Base-by-base conservation (phyloP, 495 filamentous ascomycete genomes). In the Aspergillus taichungensis region DNA sequence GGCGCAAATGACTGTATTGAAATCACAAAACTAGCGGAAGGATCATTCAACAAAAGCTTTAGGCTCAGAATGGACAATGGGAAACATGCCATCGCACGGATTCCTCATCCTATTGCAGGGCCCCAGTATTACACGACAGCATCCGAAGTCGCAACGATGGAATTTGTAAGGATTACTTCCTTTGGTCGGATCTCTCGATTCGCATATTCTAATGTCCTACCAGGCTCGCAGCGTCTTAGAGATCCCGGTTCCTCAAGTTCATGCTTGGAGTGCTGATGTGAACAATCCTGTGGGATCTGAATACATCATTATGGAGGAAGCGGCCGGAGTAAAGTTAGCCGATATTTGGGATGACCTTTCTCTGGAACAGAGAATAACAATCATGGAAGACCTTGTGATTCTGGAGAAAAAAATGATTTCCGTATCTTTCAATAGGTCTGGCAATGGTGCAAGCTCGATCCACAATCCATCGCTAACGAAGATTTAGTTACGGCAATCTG, bases 271-370 rank as follows among this genome's bases (percentile, higher is more conserved):
- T 51, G 49, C 61, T 12, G 32, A 43, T 44, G 29, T 18, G 14
- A 47, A 63, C 44, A 55, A 64, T 44, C 32, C 54, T 30, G 56
- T 66, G 38, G 60, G 60, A n/a, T 54, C 49, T 27, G 65, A 69
- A 45, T 69, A 68, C 40, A 69, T 72, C 47, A 63, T 72, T 9
- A 69, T 65, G 60, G 57, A 69, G 47, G 49, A 67, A 34, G 59
- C 58, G 13, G 6, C 43, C 4, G 66, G 64, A 3, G 43, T 30
- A 11, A 43, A 56, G 34, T 45, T 67, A 18, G 51, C 42, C 2
- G 34, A 47, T 34, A 30, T 60, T 8, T 68, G 63, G 64, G 10
- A 31, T 5, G 47, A 45, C 37, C 38, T 66, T 45, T 51, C 49
- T 33, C 37, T 58, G 24, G 45, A 57, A 27, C n/a, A 59, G 13